Evolutionary conservation across 768 basidiomycete species (phyloP).

Genomic region (Butyriboletus loyo): DNA sequence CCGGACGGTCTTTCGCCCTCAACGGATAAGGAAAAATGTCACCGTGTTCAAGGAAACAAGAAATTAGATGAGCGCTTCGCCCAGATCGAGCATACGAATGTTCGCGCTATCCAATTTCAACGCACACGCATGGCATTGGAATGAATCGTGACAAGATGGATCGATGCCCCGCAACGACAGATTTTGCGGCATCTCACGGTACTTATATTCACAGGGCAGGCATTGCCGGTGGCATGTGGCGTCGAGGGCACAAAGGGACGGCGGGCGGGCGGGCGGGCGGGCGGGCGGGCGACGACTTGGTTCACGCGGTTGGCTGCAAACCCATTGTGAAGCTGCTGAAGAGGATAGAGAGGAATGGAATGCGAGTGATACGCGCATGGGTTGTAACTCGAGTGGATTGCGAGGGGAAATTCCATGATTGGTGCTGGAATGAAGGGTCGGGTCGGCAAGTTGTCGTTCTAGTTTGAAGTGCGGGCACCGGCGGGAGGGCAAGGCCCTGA

Average conservation of each 20-base stretch:
- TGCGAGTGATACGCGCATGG: background rate
- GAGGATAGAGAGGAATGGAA: constrained; percentile 10
- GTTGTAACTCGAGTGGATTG: too few species aligned
- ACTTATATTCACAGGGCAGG: too few species aligned
- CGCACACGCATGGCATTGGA: background rate
- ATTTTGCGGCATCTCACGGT: constrained; percentile 1
- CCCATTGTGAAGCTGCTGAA: background rate
- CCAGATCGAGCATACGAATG: background rate
- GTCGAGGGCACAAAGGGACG: background rate
- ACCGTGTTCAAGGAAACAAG: background rate
- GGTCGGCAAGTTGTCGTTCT: constrained; percentile 4
- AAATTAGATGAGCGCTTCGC: background rate
- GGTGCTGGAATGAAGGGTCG: constrained; percentile 10
- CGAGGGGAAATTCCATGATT: background rate
- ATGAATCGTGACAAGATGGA: constrained; percentile 1
- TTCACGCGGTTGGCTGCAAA: background rate
- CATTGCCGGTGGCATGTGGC: constrained; percentile 15
- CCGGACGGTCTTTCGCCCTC: background rate
- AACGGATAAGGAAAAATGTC: background rate
- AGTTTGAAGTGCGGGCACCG: background rate
- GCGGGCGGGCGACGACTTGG: background rate
- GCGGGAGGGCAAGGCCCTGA: background rate
- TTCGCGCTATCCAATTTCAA: background rate
- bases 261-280: too few species aligned
- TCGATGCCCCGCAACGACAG: background rate